Evolutionary conservation across 1,284 basidiomycete species (phyloP), one percentile per base, ranked within the genome.

Genomic region (Tetrapyrgos nigripes): DNA sequence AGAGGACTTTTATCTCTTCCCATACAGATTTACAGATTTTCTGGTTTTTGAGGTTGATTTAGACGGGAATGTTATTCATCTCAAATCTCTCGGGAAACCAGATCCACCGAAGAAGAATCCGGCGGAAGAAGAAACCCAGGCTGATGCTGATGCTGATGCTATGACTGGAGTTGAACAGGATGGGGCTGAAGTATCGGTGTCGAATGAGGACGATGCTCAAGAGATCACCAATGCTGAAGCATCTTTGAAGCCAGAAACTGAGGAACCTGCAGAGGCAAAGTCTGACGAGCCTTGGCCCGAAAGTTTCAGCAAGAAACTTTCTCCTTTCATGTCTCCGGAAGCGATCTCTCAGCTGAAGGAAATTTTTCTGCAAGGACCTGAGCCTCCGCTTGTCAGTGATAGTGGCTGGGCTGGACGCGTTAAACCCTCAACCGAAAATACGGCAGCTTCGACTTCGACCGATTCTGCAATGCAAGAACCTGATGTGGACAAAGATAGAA

Each of bases 11-110:
- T 37, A 43, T 49, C 50, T 55, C 59, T 55, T 55, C 35, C 48
- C 24, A 14, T 62, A 27, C 63, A 97, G 96, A 67, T 97, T 97
- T 72, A 96, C 95, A 37, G 96, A 98, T 75, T 98, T 98, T 71
- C 70, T 97, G 63, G 96, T 98, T 26, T 91, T 85, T 69, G 96
- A 98, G 76, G 89, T 98, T 45, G 87, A 93, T 65, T 81, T 88
- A 57, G 87, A 92, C 62, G 83, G 89, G 43, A 85, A 92, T 60
- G 88, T 93, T 3, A 77, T 96, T 8, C 90, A 92, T 68, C 71
- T 97, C 37, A 91, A 91, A 68, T 86, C 88, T 49, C 82, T 97
- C 43, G 83, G 76, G 46, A 87, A 86, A 72, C 91, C 94, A 5
- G 79, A 83, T 70, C 77, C 86, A 55, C 70, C 80, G 5, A 76